Evolutionary conservation across 257 asterid genomes (phyloP).

Genomic region (Verbascum thapsus): DNA sequence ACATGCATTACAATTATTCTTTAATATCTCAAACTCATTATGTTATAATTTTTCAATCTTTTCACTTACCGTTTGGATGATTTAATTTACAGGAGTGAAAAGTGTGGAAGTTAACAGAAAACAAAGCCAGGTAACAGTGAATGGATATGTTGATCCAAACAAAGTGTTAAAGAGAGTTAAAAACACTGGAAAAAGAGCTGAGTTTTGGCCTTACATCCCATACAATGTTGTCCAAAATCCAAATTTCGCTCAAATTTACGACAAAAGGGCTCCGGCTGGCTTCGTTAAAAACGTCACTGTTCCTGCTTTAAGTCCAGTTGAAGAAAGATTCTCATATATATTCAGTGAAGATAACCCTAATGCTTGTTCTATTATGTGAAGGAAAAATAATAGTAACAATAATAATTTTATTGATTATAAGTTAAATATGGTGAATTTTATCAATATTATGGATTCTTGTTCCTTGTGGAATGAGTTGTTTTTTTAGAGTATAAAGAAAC

Average conservation of each 20-base stretch:
- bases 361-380: slow-evolving; percentile 84
- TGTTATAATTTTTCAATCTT: neutral
- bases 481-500: slow-evolving; percentile 6
- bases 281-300: slow-evolving; percentile 51
- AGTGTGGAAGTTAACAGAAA: slow-evolving; percentile 62
- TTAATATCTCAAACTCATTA: neutral
- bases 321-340: slow-evolving; percentile 53
- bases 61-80: neutral
- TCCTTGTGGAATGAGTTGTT: neutral
- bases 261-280: slow-evolving; percentile 84
- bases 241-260: slow-evolving; percentile 62
- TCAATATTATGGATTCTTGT: neutral
- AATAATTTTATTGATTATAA: neutral
- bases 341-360: slow-evolving; percentile 89
- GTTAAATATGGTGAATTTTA: neutral
- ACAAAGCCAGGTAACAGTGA: slow-evolving; percentile 59
- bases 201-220: slow-evolving; percentile 85
- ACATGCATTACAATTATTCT: slow-evolving; percentile 1
- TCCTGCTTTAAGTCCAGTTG: slow-evolving; percentile 50
- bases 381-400: neutral
- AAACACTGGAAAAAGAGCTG: slow-evolving; percentile 82
- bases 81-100: slow-evolving; percentile 58
- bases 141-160: slow-evolving; percentile 66
- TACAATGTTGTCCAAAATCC: slow-evolving; percentile 61
- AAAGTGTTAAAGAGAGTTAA: slow-evolving; percentile 63